Evolutionary conservation across 257 asterid genomes (phyloP), one percentile per base, ranked within the genome.

Genomic region (Forsythia viridissima): DNA sequence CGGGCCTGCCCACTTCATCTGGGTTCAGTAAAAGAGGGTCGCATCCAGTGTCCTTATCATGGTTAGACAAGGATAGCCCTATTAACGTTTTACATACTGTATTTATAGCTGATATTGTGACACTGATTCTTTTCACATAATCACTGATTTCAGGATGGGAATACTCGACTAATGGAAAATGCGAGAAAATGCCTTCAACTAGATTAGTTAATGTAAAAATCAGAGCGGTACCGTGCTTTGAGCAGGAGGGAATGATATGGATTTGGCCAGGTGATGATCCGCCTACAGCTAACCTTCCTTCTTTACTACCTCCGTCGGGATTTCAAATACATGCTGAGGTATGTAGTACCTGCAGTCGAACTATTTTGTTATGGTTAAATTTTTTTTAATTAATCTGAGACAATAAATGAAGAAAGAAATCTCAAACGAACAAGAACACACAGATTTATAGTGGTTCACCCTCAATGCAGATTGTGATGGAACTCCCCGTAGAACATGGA

Each of bases 181-280:
- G 99, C 69, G 89, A 94, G 88, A 93, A 94, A 82, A 94, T 94
- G 99, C 99, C 99, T 37, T 94, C 99, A 24, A 94, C 99, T 43
- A 93, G 84, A 85, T 51, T 85, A 43, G 86, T 86, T 24, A 89
- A 91, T 38, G 93, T 90, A 66, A 94, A 89, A 87, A 89, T 94
- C 77, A 91, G 74, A 77, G 86, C 99, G 40, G 77, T 94, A 80
- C 99, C 98, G 16, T 94, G 99, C 89, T 90, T 89, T 80, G 99
- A 94, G 85, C 93, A 91, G 83, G 99, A 93, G 38, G 99, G 98
- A 4, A 84, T 94, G 92, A 89, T 94, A 77, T 94, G 98, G 99
- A 90, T 94, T 76, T 94, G 99, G 98, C 99, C 99, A 4, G 99
- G 99, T 66, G 85, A 82, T 76, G 93, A 89, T 83, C 96, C 99